These are phyloP conservation scores for Verticillium nubilum DNA, from an alignment of 2,329 filamentous ascomycete genomes.

Conservation along the genomic window DNA sequence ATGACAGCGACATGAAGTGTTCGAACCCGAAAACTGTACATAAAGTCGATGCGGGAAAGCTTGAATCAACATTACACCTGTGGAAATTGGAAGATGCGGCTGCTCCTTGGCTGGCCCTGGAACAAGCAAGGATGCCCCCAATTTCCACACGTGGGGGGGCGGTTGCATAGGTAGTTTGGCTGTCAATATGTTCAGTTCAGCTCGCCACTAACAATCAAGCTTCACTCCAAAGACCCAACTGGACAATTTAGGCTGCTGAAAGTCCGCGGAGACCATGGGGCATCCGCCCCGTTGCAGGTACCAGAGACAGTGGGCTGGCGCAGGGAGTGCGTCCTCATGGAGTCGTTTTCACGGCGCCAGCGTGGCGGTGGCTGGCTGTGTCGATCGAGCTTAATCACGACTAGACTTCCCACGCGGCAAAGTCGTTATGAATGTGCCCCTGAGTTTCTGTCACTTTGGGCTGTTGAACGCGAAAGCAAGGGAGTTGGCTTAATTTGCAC, in stretches of 20 bases:
- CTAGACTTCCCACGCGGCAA: too few relatives aligned
- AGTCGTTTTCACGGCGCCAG: too few relatives aligned
- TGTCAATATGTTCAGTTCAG: neutral
- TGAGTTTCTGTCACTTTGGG: too few relatives aligned
- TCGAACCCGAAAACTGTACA: too few relatives aligned
- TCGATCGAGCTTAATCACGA: too few relatives aligned
- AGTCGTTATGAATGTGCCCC: too few relatives aligned
- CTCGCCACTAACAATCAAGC: neutral
- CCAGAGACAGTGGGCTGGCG: neutral
- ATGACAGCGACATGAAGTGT: too few relatives aligned
- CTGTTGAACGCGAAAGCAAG: too few relatives aligned
- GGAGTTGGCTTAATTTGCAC: too few relatives aligned
- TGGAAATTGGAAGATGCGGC: neutral
- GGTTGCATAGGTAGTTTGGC: neutral
- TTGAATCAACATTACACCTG: neutral
- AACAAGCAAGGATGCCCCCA: neutral
- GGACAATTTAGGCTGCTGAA: neutral
- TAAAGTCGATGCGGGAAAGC: too few relatives aligned
- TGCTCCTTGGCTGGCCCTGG: neutral
- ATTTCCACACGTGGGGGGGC: neutral
- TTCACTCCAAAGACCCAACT: neutral
- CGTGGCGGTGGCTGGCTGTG: too few relatives aligned
- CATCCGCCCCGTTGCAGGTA: neutral
- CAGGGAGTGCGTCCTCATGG: too few relatives aligned
- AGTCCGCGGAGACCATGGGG: neutral